Evolutionary conservation across 306 rosid species (phyloP), one percentile per base, ranked within the genome.

Genomic region (Ochetophila trinervis): DNA sequence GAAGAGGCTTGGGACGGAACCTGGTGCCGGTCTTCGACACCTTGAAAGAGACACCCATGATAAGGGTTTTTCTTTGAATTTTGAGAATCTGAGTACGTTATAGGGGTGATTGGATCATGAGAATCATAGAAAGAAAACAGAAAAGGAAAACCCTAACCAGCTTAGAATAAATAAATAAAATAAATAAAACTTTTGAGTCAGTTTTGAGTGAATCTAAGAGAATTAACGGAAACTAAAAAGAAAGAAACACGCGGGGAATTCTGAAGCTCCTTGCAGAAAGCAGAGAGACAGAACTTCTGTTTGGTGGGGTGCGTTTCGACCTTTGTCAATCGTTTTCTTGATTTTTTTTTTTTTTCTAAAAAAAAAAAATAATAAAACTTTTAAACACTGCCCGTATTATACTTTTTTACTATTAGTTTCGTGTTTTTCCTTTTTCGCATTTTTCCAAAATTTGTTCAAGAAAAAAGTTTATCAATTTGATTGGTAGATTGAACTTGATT

Each of bases 11-110:
- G 56, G 82, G 74, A 23, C 80, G 84, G 67, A 71, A 84, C 69
- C 88, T 69, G 4, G 55, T 62, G 56, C 88, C 88, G 22, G 68
- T 84, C 58, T 63, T 76, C 21, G 88, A 80, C 34, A 84, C 79
- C 74, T 84, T 84, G 65, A 84, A 84, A 37, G 88, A 84, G 53
- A 84, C 72, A 9, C 86, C 88, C 88, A 84, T 80, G 19, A 18
- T 30, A 51, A 58, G 45, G 11, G 20, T 54, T 44, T 22, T 20
- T 52, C 20, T 13, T 53, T 24, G 54, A 44, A 17, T 30, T 61
- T 12, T 13, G 53, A 61, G 71, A 40, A 60, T 51, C 54, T 22
- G 34, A 55, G 51, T 65, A 34, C 74, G 32, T 16, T 53, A n/a
- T 24, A 60, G 60, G 52, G 58, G 17, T 50, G 62, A 13, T 70